Evolutionary conservation across 2,329 filamentous ascomycete genomes (phyloP), one percentile per base, ranked within the genome.

Genomic region (Colletotrichum ledebouriae): DNA sequence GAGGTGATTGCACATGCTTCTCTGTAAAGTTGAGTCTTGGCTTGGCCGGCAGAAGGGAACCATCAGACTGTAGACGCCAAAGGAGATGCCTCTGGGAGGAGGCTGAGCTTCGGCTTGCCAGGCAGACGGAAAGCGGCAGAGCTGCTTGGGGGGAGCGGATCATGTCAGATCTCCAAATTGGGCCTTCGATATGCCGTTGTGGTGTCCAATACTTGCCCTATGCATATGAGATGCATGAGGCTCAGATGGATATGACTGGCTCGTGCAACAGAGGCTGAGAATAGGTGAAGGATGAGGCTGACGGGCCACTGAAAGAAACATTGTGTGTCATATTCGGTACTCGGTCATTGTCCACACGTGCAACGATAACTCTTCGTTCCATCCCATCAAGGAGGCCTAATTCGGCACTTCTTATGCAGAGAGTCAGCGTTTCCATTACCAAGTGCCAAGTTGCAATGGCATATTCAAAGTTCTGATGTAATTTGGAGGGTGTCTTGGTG

Each of bases 251-350:
- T 37, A n/a, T 42, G 61, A 59, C 61, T 55, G 61, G 65, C 41
- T 49, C 47, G 49, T 42, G 60, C 46, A 29, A 50, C 41, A 25
- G 39, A 50, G 61, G 55, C 65, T 59, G 65, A 68, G 53, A 47
- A 64, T 46, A 59, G 47, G 39, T 68, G 65, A 59, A 65, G 65
- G 65, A 59, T 59, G 49, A 59, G 61, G 65, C 65, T 68, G 61
- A 37, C 53, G 49, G 46, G 55, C 65, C 55, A 59, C 57, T 66
- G 39, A 49, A 39, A 39, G 49, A 25, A n/a, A 20, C 44, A 22
- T 22, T 50, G 33, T 44, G 55, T 56, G 47, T 10, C 61, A 68
- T 55, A 55, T 25, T 58, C 46, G 64, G 65, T 58, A 52, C 47
- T 34, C 37, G 33, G 22, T 34, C 29, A 49, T 56, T 33, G 34